Conservation (phyloP, 2,329 filamentous ascomycete species). For the Nigrospora osmanthi region DNA sequence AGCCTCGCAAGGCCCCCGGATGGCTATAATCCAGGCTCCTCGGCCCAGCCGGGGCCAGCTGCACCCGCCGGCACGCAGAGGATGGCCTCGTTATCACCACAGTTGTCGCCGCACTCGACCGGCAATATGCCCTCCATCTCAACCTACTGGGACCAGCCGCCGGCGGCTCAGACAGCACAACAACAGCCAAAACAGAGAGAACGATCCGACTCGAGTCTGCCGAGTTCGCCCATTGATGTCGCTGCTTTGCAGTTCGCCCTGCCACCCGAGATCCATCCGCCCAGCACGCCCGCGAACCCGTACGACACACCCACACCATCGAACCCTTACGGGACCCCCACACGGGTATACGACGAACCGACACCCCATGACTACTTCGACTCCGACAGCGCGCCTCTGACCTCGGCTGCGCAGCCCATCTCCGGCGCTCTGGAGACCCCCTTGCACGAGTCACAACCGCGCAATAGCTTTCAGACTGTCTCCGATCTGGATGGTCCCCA, state of each 20-base stretch:
- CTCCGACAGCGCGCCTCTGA: conserved; percentile 52
- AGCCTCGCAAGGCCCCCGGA: too few species aligned
- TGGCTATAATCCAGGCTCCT: too few species aligned
- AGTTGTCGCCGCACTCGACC: conserved; percentile 8
- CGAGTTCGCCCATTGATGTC: conserved; percentile 44
- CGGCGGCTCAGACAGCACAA: conserved; percentile 19
- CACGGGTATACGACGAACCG: conserved; percentile 33
- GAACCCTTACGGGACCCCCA: conserved; percentile 22
- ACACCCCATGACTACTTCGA: conserved; percentile 36
- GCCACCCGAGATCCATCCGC: conserved; percentile 39
- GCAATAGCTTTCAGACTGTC: conserved; percentile 51
- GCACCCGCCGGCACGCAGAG: too few species aligned
- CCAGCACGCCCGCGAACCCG: conserved; percentile 13
- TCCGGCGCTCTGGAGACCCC: conserved; percentile 37
- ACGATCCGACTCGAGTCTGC: conserved; percentile 14
- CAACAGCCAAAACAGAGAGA: conserved; percentile 26
- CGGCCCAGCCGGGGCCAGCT: too few species aligned
- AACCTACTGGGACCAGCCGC: conserved; percentile 45
- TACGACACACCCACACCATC: conserved; percentile 13
- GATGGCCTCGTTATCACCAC: too few species aligned
- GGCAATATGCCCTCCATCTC: conserved; percentile 35
- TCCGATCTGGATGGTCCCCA: conserved; percentile 46
- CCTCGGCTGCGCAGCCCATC: conserved; percentile 47
- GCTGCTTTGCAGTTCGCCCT: conserved; percentile 46
- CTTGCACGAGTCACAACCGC: conserved; percentile 30